These are phyloP conservation scores for Kurtzmaniella natalensis DNA, from an alignment of 1,139 yeast genomes.

Conservation along the genomic window DNA sequence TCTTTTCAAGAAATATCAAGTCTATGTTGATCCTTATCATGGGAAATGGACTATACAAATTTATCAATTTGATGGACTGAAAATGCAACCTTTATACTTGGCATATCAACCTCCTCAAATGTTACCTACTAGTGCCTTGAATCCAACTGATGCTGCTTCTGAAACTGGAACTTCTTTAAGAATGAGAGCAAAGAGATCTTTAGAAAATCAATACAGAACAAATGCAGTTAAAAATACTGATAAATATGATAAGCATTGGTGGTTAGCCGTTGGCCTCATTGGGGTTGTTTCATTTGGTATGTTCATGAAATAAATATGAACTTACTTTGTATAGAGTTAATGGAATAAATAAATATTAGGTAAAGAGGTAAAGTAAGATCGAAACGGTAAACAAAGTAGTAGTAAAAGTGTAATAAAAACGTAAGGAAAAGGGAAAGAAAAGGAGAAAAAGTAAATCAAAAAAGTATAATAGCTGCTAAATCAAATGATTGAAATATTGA, in stretches of 20 bases:
- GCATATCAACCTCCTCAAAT: constrained; percentile 93
- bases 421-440: too few species aligned
- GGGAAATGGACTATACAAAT: constrained; percentile 77
- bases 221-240: constrained; percentile 54
- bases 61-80: constrained; percentile 77
- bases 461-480: too few species aligned
- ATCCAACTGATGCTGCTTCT: constrained; percentile 62
- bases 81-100: constrained; percentile 81
- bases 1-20: constrained; percentile 52
- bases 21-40: constrained; percentile 69
- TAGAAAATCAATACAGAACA: constrained; percentile 78
- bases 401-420: too few species aligned
- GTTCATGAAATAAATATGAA: constrained; percentile 19
- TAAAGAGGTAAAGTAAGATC: too few species aligned
- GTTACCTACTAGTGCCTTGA: constrained; percentile 89
- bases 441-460: too few species aligned
- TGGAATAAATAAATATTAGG: too few species aligned
- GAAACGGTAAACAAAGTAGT: too few species aligned
- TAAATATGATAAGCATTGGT: constrained; percentile 44
- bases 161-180: constrained; percentile 39
- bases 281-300: constrained; percentile 21
- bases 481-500: too few species aligned
- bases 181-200: constrained; percentile 56
- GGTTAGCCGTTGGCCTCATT: constrained; percentile 31
- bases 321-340: too few species aligned